These are phyloP conservation scores for Carallia pectinifolia DNA, from an alignment of 345 rosid species.

Conservation along the genomic window DNA sequence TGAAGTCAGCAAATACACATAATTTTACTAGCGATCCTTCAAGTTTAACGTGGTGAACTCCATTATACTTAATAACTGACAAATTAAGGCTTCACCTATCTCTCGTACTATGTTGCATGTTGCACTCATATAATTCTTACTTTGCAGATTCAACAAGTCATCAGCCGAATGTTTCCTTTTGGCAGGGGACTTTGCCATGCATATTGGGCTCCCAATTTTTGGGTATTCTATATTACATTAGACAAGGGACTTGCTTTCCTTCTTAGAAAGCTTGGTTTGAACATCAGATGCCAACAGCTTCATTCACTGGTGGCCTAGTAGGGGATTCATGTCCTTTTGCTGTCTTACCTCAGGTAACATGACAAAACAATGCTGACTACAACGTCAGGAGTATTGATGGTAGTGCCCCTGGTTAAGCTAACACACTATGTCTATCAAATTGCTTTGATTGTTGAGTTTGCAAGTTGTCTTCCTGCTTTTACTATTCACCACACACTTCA, in stretches of 20 bases:
- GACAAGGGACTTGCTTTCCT: slow-evolving; percentile 68
- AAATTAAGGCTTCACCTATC: background rate
- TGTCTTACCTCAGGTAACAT: slow-evolving; percentile 66
- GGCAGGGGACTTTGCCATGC: slow-evolving; percentile 99
- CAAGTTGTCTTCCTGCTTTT: background rate
- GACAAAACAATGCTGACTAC: background rate
- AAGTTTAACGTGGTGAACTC: background rate
- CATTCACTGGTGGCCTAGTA: slow-evolving; percentile 89
- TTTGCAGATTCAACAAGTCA: slow-evolving; percentile 78
- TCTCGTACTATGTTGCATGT: background rate
- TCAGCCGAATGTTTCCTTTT: slow-evolving; percentile 84
- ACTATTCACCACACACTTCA: background rate
- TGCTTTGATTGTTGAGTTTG: background rate
- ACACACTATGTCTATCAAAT: background rate
- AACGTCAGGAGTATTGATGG: background rate
- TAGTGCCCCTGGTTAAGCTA: background rate
- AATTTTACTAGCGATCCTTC: background rate
- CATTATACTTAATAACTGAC: background rate
- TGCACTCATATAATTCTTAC: slow-evolving; percentile 10
- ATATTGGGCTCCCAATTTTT: slow-evolving; percentile 95
- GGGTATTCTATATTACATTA: slow-evolving; percentile 82
- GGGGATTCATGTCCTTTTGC: slow-evolving; percentile 78
- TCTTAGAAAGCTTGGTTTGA: slow-evolving; percentile 55
- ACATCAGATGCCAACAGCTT: slow-evolving; percentile 58
- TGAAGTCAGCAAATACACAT: background rate